phyloP scores from a whole-genome alignment of 2,329 filamentous ascomycete species.

The Plenodomus tracheiphilus region DNA sequence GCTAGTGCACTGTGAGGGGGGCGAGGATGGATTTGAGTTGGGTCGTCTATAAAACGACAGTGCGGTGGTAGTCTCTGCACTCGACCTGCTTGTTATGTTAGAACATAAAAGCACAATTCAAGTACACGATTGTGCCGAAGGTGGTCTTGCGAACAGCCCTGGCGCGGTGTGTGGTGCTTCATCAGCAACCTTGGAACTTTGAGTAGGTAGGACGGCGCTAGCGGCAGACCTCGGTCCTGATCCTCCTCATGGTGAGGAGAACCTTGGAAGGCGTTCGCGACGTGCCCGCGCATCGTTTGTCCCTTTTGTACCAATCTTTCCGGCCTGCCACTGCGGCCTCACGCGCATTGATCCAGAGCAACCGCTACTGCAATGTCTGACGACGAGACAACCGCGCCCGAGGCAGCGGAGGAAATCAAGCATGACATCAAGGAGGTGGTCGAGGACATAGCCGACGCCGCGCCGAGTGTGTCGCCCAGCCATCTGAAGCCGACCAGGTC shows the following conservation, averaged over 20 bases:
- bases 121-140: too few relatives aligned
- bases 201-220: neutral
- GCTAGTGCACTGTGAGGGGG: neutral
- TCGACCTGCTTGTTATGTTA: too few relatives aligned
- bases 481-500: slow-evolving; percentile 3
- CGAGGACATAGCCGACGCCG: slow-evolving; percentile 26
- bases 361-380: slow-evolving; percentile 34
- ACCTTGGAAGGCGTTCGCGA: too few relatives aligned
- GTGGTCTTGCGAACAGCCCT: too few relatives aligned
- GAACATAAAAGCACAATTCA: too few relatives aligned
- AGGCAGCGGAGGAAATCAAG: neutral
- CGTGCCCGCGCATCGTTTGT: too few relatives aligned
- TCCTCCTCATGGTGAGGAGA: slow-evolving; percentile 18
- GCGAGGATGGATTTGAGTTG: neutral
- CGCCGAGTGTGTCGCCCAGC: slow-evolving; percentile 20
- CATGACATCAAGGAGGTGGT: slow-evolving; percentile 28
- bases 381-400: slow-evolving; percentile 39
- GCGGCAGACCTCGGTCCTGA: slow-evolving; percentile 22
- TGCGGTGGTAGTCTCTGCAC: too few relatives aligned
- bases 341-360: neutral
- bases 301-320: slow-evolving; percentile 18
- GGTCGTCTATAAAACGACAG: too few relatives aligned
- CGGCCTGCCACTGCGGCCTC: slow-evolving; percentile 9
- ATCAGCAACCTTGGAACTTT: too few relatives aligned
- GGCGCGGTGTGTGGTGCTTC: too few relatives aligned